phyloP scores from a whole-genome alignment of 257 asterid species.

The Solanum chiquidenum region DNA sequence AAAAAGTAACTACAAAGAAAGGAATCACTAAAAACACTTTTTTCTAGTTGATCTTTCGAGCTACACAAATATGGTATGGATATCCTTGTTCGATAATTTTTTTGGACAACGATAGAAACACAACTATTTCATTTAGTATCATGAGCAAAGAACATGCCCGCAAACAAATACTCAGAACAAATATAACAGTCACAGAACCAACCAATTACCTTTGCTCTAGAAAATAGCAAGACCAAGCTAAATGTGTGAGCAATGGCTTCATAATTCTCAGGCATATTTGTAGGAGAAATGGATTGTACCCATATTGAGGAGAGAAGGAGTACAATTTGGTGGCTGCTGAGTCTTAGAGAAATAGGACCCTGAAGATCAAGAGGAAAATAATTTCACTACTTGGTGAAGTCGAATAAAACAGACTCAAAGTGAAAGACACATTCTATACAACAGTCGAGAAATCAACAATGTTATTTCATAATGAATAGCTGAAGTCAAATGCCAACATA shows the following conservation, averaged over 20 bases:
- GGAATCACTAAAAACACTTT: neutral
- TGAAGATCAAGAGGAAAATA: constrained; percentile 16
- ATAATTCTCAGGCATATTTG: constrained; percentile 75
- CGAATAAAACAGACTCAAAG: neutral
- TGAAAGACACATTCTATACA: neutral
- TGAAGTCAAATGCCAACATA: neutral
- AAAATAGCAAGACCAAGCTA: constrained; percentile 75
- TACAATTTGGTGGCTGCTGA: constrained; percentile 88
- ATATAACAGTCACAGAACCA: neutral
- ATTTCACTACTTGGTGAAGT: neutral
- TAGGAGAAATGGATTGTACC: constrained; percentile 73
- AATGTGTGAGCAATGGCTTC: constrained; percentile 96
- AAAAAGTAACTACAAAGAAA: neutral
- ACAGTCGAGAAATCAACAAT: neutral
- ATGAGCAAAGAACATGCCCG: neutral
- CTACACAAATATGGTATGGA: neutral
- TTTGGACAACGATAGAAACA: neutral
- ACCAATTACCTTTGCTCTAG: constrained; percentile 74
- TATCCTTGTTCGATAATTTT: neutral
- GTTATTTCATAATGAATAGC: neutral
- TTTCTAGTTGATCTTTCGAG: neutral
- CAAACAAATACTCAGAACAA: neutral
- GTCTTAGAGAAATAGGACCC: constrained; percentile 66
- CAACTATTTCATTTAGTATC: neutral
- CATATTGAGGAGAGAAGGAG: constrained; percentile 80